Evolutionary conservation across 2,329 filamentous ascomycete genomes (phyloP), one percentile per base, ranked within the genome.

Genomic region (Macrophomina tecta): DNA sequence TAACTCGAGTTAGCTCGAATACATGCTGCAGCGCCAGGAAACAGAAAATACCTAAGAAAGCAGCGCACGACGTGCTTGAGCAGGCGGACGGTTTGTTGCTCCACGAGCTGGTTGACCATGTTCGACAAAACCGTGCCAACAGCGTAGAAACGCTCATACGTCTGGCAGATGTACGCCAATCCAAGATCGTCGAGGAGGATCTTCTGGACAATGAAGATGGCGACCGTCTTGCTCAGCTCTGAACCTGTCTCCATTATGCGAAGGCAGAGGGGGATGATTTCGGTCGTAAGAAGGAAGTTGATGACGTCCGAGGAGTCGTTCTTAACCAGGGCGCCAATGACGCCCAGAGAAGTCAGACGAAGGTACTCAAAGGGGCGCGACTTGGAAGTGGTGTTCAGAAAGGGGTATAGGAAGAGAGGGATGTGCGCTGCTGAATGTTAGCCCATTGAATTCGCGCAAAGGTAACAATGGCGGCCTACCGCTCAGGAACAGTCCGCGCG

Each of bases 151-250:
- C 95, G 88, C 83, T 99, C 95, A 74, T 99, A 99, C 0, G 95
- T 99, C 70, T 96, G 94, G 81, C 95, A 99, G 68, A 99, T 99
- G 80, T 99, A 99, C 75, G 95, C 95, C 69, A 99, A 86, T 4
- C 95, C 95, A 74, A 97, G 94, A 74, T 99, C 95, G 76, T 99
- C 95, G 2, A 99, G 87, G 63, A 99, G 83, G 32, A 99, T 99
- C 85, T 99, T 99, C 81, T 99, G 95, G 18, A 99, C 95, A 74
- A 99, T 99, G 83, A 99, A 99, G 74, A 99, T 99, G 67, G 95
- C 95, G 14, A 99, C 95, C 0, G 95, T 99, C 84, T 99, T 99
- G 84, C 93, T 97, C 68, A 99, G 86, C 81, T 99, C 95, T 0
- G 94, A 97, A 60, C 95, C 95, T 0, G 95, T 99, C 83, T 99